phyloP scores from a whole-genome alignment of 75 land plant genomes.

The Azolla pinnata region DNA sequence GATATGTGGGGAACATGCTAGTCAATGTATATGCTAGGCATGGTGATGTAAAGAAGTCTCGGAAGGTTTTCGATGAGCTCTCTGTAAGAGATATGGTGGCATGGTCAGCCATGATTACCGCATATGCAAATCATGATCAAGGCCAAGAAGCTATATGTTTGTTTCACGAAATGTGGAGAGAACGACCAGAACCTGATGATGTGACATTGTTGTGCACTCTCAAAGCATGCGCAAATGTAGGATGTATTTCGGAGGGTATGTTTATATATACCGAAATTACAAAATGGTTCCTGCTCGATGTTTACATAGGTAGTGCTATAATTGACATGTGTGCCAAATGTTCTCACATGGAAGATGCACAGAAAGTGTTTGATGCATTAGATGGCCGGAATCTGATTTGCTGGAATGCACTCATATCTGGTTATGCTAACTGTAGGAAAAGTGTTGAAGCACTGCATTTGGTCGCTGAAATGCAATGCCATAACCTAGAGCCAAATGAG shows the following conservation, averaged over 20 bases:
- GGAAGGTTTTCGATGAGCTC: background rate
- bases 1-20: conserved; percentile 8
- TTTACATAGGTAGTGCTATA: conserved; percentile 39
- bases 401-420: conserved; percentile 36
- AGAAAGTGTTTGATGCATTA: conserved; percentile 24
- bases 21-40: background rate
- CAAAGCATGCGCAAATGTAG: background rate
- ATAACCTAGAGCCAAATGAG: conserved; percentile 18
- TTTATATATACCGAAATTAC: background rate
- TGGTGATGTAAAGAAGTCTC: background rate
- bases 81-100: background rate
- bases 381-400: conserved; percentile 23
- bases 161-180: conserved; percentile 1
- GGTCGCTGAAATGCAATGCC: conserved; percentile 21
- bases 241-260: conserved; percentile 4
- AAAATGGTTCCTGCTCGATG: conserved; percentile 21
- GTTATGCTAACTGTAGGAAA: conserved; percentile 22
- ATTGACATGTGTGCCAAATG: conserved; percentile 53
- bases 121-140: background rate
- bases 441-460: conserved; percentile 16
- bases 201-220: conserved; percentile 9
- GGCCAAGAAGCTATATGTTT: conserved; percentile 1
- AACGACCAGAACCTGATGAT: background rate
- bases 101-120: conserved; percentile 2
- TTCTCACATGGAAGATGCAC: conserved; percentile 16